Conservation (phyloP, 1,284 basidiomycete genomes). For the Flammula alnicola region DNA sequence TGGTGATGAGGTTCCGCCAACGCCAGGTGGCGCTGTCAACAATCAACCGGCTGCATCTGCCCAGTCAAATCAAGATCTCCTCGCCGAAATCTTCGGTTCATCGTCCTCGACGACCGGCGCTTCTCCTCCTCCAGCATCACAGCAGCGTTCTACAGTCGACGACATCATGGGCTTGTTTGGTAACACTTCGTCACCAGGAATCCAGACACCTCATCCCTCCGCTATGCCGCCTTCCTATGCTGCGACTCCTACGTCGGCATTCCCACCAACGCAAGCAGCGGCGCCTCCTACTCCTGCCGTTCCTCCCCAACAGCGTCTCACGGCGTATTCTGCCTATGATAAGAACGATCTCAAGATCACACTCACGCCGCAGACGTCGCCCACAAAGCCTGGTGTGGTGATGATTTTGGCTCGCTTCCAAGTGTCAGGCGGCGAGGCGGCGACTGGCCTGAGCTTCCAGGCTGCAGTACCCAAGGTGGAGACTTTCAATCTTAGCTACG, state of each 20-base stretch:
- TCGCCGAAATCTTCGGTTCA: constrained; percentile 92
- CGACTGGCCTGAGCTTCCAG: constrained; percentile 86
- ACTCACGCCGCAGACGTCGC: constrained; percentile 83
- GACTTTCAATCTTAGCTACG: constrained; percentile 10
- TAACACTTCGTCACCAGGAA: constrained; percentile 42
- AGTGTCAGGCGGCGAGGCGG: constrained; percentile 56
- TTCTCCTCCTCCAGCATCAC: constrained; percentile 42
- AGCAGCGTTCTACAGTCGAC: constrained; percentile 67
- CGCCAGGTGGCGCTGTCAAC: constrained; percentile 38
- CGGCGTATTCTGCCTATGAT: constrained; percentile 88
- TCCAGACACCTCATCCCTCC: constrained; percentile 33
- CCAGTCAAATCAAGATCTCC: constrained; percentile 86
- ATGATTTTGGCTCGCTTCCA: constrained; percentile 92
- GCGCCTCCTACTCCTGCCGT: constrained; percentile 35
- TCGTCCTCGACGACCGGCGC: constrained; percentile 47
- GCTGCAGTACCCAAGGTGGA: constrained; percentile 95
- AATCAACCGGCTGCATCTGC: constrained; percentile 47
- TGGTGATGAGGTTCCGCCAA: constrained; percentile 63
- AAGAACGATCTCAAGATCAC: constrained; percentile 91
- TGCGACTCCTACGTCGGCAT: constrained; percentile 36
- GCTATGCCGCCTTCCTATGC: constrained; percentile 41
- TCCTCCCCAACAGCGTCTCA: constrained; percentile 55
- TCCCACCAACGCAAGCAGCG: constrained; percentile 42
- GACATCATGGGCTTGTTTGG: constrained; percentile 95
- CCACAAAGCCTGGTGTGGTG: constrained; percentile 83